A percentile compares a stretch with the other conserved stretches of the same genome.
phyloP scores from a whole-genome alignment of 495 filamentous ascomycete genomes.

The Neurospora sp. region DNA sequence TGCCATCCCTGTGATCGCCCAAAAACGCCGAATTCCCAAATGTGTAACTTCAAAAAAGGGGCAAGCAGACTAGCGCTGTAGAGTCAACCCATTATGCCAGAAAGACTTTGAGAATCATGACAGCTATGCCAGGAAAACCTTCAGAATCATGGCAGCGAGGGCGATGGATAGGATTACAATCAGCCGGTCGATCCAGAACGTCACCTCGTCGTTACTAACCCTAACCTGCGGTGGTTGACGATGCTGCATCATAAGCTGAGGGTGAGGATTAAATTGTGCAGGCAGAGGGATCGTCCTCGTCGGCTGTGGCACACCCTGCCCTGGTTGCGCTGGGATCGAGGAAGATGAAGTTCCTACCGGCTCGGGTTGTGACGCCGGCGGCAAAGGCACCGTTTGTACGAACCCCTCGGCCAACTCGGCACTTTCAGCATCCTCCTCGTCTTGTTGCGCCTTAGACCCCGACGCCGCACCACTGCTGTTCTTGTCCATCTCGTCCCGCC shows the following conservation, averaged over 20 bases:
- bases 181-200: constrained; percentile 50
- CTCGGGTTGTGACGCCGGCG: constrained; percentile 2
- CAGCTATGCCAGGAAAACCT: constrained; percentile 27
- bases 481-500: constrained; percentile 40
- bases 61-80: neutral
- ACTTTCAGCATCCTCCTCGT: constrained; percentile 25
- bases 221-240: constrained; percentile 21
- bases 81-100: constrained; percentile 6
- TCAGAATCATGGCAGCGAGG: constrained; percentile 42
- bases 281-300: constrained; percentile 28
- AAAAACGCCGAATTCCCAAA: neutral
- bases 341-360: neutral
- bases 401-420: constrained; percentile 39
- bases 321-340: constrained; percentile 7
- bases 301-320: constrained; percentile 23
- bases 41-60: neutral
- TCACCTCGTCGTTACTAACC: constrained; percentile 19
- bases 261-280: neutral
- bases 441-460: neutral
- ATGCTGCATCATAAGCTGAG: constrained; percentile 6
- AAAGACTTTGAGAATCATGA: constrained; percentile 39
- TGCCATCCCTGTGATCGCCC: neutral
- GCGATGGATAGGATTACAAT: constrained; percentile 44
- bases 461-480: constrained; percentile 7
- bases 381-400: constrained; percentile 30